Conservation (phyloP, 179 eudicot genomes). For the Actinidia arguta region DNA sequence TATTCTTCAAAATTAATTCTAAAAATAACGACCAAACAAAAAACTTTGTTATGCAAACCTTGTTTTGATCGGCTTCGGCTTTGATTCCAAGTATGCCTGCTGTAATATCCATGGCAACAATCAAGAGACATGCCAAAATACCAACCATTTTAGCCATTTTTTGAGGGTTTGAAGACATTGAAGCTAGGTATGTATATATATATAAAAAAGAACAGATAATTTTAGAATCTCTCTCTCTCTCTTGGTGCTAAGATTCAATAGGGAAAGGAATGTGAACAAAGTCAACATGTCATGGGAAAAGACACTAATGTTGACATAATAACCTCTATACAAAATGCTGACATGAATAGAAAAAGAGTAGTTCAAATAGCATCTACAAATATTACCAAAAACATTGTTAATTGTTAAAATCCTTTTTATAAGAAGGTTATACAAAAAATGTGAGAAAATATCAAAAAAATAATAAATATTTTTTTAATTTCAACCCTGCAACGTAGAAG, state of each 20-base stretch:
- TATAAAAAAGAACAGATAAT: too few relatives aligned
- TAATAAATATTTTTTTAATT: too few relatives aligned
- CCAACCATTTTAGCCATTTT: conserved; percentile 52
- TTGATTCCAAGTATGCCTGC: conserved; percentile 78
- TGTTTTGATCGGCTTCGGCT: conserved; percentile 74
- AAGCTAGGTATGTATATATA: too few relatives aligned
- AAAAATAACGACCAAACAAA: background rate
- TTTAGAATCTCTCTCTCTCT: too few relatives aligned
- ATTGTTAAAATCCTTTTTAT: background rate
- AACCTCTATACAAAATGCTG: background rate
- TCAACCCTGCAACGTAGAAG: background rate
- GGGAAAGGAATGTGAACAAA: too few relatives aligned
- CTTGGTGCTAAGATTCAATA: too few relatives aligned
- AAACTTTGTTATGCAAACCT: conserved; percentile 31
- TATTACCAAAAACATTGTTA: background rate
- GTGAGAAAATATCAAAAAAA: background rate
- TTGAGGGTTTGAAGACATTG: too few relatives aligned
- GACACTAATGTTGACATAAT: background rate
- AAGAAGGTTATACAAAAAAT: background rate
- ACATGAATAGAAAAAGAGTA: background rate
- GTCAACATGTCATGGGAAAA: too few relatives aligned
- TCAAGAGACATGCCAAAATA: conserved; percentile 53
- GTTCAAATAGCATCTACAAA: background rate
- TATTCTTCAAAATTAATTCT: background rate
- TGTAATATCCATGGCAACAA: conserved; percentile 56